Evolutionary conservation across 306 rosid species (phyloP), one percentile per base, ranked within the genome.

Genomic region (Fragaria iinumae): DNA sequence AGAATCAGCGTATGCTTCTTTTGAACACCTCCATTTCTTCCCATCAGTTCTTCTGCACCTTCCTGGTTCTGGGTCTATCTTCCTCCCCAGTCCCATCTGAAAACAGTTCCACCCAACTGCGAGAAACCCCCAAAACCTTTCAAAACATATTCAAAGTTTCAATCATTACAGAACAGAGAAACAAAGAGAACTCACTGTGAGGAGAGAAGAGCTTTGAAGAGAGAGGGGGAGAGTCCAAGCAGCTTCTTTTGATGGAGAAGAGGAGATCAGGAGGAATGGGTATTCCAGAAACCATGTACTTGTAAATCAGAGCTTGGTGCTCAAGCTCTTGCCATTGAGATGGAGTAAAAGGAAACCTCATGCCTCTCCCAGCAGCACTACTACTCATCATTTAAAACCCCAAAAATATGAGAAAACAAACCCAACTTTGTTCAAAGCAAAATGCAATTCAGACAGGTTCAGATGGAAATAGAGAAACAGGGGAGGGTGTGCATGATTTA

Each of bases 311-410:
- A 50, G 99, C 99, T 87, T 95, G 99, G 75, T 90, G 97, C 81
- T 95, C 97, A 78, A 95, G 97, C 83, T 95, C 99, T 83, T 95
- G 99, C 99, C 99, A 95, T 77, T 95, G 99, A 17, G 96, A 80
- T 36, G 91, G 89, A 48, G 97, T 89, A 80, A 95, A 95, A 10
- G 97, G 99, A 84, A 87, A 84, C 85, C 88, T 87, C 86, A 49
- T 88, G 75, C 89, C 88, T 79, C 71, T 62, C 50, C 85, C 86
- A 67, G 84, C 85, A 55, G 83, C 84, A 55, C 87, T 90, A 89
- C 88, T 88, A 71, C 67, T 84, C 29, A 56, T 41, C 47, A 53
- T 55, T 34, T 16, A 27, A 60, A 11, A 23, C 53, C 43, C 56
- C 36, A 32, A 49, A 18, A 36, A 64, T 27, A 20, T 23, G 56